Base-by-base conservation (phyloP, 345 rosid genomes). In the Stellera chamaejasme region DNA sequence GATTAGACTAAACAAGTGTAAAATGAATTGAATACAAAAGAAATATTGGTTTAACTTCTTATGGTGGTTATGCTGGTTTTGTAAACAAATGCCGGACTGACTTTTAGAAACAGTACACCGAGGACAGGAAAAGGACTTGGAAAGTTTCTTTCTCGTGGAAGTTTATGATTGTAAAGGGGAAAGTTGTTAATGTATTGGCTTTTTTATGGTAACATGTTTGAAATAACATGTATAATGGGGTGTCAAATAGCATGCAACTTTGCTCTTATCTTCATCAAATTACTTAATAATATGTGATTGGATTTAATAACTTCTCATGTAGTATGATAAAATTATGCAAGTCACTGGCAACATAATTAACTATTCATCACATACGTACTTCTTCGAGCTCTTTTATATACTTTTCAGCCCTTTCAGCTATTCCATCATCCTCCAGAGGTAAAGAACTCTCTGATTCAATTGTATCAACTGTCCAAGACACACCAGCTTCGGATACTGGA, bases 381-480 rank as follows among this genome's bases (percentile, higher is more conserved):
- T 75, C 78, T 26, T 89, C 99, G 58, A 93, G 96, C 72, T 81
- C 82, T 70, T 75, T 93, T 45, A 75, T 62, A 64, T 77, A 93
- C 60, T 82, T 92, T 73, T 89, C 97, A 44, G 95, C 97, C 72
- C 70, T 87, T 65, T 78, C 77, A 55, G 80, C 75, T 60, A 60
- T 82, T 52, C 66, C 83, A 62, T 79, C 72, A 63, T 61, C 68
- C 65, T 84, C 93, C 59, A 72, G 45, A 41, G 56, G 55, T 3
- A 53, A 54, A 19, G 71, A 61, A 66, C 65, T 69, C 55, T 69
- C 82, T 5, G 66, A 50, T 54, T 84, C 77, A 19, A 72, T 70
- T 68, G 69, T 58, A 60, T 69, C 76, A 45, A 67, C 55, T 57
- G 66, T 76, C 57, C 27, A 49, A 23, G 79, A 52, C 36, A 68